Percentiles rank a stretch among this genome's conserved stretches.
These are phyloP conservation scores for Singerocomus inundabilis DNA, from an alignment of 1,284 basidiomycete genomes.

Conservation along the genomic window DNA sequence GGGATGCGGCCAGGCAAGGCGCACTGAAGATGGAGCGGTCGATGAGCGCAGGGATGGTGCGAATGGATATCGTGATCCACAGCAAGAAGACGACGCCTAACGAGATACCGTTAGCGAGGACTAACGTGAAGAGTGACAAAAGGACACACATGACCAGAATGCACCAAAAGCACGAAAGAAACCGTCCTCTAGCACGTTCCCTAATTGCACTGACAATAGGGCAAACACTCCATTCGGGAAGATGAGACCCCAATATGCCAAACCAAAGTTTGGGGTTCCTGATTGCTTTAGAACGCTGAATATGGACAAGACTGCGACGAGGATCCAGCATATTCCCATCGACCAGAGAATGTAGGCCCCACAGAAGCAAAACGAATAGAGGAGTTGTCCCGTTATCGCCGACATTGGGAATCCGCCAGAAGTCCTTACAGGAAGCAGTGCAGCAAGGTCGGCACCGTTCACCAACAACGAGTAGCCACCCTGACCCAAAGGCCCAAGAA, in stretches of 20 bases:
- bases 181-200: conserved; percentile 43
- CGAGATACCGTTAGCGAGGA: conserved; percentile 4
- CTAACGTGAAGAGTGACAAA: not conserved
- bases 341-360: conserved; percentile 45
- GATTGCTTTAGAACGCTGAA: conserved; percentile 28
- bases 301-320: conserved; percentile 38
- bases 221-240: conserved; percentile 53
- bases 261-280: conserved; percentile 37
- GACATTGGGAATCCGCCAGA: conserved; percentile 33
- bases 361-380: conserved; percentile 42
- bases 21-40: conserved; percentile 47
- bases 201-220: conserved; percentile 45
- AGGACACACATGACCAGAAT: conserved; percentile 34
- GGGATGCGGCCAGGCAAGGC: conserved; percentile 33
- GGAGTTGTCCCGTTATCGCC: conserved; percentile 35
- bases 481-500: conserved; percentile 38
- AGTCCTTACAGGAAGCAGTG: conserved; percentile 40
- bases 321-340: conserved; percentile 47
- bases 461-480: conserved; percentile 56
- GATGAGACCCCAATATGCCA: conserved; percentile 50
- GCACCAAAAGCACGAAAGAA: conserved; percentile 45
- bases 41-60: conserved; percentile 41
- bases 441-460: conserved; percentile 44
- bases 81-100: conserved; percentile 43
- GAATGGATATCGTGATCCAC: conserved; percentile 44